These are phyloP conservation scores for Chalara sp. DNA, from an alignment of 2,329 filamentous ascomycete species.

Conservation along the genomic window DNA sequence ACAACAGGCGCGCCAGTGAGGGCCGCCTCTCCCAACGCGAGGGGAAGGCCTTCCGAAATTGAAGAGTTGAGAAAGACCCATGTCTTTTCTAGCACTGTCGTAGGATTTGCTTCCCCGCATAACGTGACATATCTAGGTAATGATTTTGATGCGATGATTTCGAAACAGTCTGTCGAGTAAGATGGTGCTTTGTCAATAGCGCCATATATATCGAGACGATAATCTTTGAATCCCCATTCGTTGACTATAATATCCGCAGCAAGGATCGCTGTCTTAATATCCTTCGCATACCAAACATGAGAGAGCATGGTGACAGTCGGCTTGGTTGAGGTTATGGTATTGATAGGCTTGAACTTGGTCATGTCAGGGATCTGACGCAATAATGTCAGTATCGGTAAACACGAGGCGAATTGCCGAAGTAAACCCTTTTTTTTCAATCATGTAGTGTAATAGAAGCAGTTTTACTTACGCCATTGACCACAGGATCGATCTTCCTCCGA, in stretches of 20 bases:
- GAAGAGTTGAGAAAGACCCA: constrained; percentile 51
- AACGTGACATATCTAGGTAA: constrained; percentile 19
- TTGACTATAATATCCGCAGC: constrained; percentile 61
- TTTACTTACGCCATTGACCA: constrained; percentile 45
- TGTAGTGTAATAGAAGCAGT: neutral
- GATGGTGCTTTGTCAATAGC: constrained; percentile 56
- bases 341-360: constrained; percentile 48
- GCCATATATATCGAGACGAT: constrained; percentile 56
- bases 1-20: constrained; percentile 49
- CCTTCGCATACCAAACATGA: constrained; percentile 49
- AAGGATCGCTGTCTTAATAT: constrained; percentile 57
- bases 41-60: constrained; percentile 46
- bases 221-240: constrained; percentile 58
- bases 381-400: neutral
- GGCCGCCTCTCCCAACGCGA: constrained; percentile 52
- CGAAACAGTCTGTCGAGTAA: constrained; percentile 52
- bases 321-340: constrained; percentile 48
- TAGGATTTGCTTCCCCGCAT: constrained; percentile 36
- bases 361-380: constrained; percentile 48
- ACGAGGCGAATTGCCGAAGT: too few relatives aligned
- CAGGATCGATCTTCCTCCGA: constrained; percentile 53
- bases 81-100: constrained; percentile 33
- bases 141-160: constrained; percentile 26
- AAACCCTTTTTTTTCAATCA: neutral
- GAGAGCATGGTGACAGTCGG: constrained; percentile 62